Evolutionary conservation across 2,329 filamentous ascomycete species (phyloP).

Genomic region (Ophiognomonia clavigignenti-juglandacearum): DNA sequence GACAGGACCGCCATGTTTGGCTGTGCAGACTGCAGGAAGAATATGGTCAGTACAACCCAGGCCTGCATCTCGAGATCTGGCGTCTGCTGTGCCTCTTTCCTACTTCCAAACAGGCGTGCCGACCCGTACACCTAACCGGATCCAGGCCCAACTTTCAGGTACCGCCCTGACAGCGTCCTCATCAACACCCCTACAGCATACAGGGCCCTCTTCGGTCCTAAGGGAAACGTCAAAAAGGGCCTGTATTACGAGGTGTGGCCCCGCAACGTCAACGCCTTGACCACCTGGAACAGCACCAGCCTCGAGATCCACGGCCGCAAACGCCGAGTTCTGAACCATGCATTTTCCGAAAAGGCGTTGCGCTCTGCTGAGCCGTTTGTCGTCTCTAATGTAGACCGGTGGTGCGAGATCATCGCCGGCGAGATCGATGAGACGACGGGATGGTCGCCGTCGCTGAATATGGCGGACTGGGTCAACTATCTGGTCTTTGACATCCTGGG

Average conservation of each 20-base stretch:
- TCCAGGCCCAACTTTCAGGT: constrained; percentile 4
- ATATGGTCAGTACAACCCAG: too few species aligned
- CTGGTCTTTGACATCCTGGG: constrained; percentile 12
- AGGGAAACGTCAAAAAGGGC: constrained; percentile 11
- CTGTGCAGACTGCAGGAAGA: constrained; percentile 1
- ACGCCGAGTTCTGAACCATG: constrained; percentile 36
- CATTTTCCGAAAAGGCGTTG: constrained; percentile 37
- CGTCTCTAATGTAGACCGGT: constrained; percentile 8
- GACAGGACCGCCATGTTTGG: constrained; percentile 9
- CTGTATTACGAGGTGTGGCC: constrained; percentile 7
- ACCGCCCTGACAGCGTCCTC: not conserved
- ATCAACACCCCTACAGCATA: constrained; percentile 10
- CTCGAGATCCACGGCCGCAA: constrained; percentile 37
- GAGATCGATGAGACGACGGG: not conserved
- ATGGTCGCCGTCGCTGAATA: constrained; percentile 2
- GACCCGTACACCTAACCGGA: too few species aligned
- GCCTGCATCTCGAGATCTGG: too few species aligned
- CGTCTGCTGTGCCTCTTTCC: too few species aligned
- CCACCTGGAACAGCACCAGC: constrained; percentile 37
- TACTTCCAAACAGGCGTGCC: too few species aligned
- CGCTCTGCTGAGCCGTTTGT: constrained; percentile 32
- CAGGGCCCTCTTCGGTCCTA: constrained; percentile 11
- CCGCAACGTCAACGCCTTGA: constrained; percentile 17
- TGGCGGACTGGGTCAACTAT: constrained; percentile 9
- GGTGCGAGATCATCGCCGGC: constrained; percentile 12